Base-by-base conservation (phyloP, 2,329 filamentous ascomycete genomes). In the Plectosphaerella sp. region DNA sequence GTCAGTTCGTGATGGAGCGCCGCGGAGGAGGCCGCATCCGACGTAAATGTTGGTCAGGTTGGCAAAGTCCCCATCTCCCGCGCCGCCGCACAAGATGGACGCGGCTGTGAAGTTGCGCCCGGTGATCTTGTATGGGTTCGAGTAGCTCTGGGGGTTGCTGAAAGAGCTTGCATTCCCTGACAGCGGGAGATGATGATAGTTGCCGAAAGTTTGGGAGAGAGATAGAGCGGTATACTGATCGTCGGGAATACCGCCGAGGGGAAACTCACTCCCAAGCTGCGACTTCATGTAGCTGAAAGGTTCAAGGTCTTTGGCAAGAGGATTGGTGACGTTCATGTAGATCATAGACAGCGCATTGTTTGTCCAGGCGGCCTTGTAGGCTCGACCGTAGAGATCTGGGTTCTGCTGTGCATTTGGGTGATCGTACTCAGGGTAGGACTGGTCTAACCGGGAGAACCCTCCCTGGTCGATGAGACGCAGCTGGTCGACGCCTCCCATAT, bases 1-100 rank as follows among this genome's bases (percentile, higher is more conserved):
- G 47, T 75, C 71, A 1, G 58, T 52, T 10, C 70, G 65, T 15
- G 58, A 59, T 0, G 75, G 66, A 0, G 68, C 67, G 0, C 73
- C 74, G 5, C 67, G 64, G 1, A 78, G 56, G 2, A 74, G 53
- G 3, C 70, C 71, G 49, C 73, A 78, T 10, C 49, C 55, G 5
- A 71, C 64, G 22, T 62, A 64, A 5, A 74, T 69, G 53, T 72
- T 75, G 18, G 67, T 71, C 24, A 74, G 67, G 57, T 75, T 76
- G 4, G 69, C 68, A 2, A 57, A 48, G 50, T 72, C 68, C 5
- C 16, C 45, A 1, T 49, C 45, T 9, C 60, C 60, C 5, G 64
- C 60, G 5, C 69, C 70, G 12, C 59, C 51, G 55, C 69, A 74
- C 11, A 63, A 37, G 45, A 49, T 54, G 56, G 55, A 46, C 45